Base-by-base conservation (phyloP, 192 early-diverging fungal species). In the Diversispora epigaea region DNA sequence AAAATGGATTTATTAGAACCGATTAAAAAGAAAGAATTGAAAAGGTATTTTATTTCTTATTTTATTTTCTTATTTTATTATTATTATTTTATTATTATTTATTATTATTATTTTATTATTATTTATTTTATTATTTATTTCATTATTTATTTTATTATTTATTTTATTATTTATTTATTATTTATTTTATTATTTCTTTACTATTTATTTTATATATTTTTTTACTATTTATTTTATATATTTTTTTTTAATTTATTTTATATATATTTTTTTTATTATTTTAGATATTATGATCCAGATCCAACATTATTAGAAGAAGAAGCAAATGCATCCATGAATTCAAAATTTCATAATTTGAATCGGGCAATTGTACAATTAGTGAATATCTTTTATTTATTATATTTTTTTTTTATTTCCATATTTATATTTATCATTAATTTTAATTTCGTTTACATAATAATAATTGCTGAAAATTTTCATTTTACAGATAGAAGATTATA, bases 1-100 rank as follows among this genome's bases (percentile, higher is more conserved):
- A 99, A 99, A 82, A 95, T 97, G 93, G 97, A 99, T 83, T 80
- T 99, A 61, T 79, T 98, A 19, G 82, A 86, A 21, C 83, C 85
- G 54, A 84, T 89, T 75, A 88, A 83, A 58, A 82, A 86, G 32
- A 84, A 78, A n/a, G 85, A 91, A 52, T 82, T 93, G 80, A 89
- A 87, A 68, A 80, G 82, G 79, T 80, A 77, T 46, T 21, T 22
- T n/a, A 67, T 46, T 40, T 21, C 17, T n/a, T 43, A 57, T 39
- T n/a, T 39, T 22, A 22, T 57, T 25, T 49, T 74, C n/a, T 15
- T 15, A 32, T 12, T 46, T n/a, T 32, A 52, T 40, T 40, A 19
- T 12, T 15, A 21, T 15, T 15, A 32, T 12, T 46, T n/a, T 32
- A 52, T 40, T 40, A 19, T 12, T 15, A 21, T n/a, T 22, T 73